Conservation (phyloP, 75 land plant species). For the Pinus albicaulis region DNA sequence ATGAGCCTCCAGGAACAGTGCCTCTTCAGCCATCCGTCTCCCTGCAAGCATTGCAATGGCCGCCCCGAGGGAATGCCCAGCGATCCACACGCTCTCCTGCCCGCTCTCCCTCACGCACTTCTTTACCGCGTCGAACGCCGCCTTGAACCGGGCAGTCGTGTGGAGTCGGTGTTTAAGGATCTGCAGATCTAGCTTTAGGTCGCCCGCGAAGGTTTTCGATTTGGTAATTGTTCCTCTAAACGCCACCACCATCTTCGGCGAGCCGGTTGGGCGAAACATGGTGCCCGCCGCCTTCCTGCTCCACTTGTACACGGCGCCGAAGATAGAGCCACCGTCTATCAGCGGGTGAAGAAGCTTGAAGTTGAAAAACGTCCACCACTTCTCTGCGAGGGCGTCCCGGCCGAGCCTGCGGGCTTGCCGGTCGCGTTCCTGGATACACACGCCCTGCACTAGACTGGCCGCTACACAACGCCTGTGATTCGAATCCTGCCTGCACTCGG, state of each 20-base stretch:
- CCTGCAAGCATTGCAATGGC: conserved; percentile 57
- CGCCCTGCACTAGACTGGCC: conserved; percentile 69
- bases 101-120: conserved; percentile 20
- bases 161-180: conserved; percentile 40
- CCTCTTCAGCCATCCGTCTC: conserved; percentile 30
- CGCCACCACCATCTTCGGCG: conserved; percentile 45
- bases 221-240: conserved; percentile 57
- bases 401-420: conserved; percentile 44
- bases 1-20: conserved; percentile 33
- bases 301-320: conserved; percentile 58
- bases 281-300: conserved; percentile 1
- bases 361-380: conserved; percentile 64
- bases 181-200: conserved; percentile 34
- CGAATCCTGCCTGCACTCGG: conserved; percentile 23
- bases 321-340: conserved; percentile 40
- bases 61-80: conserved; percentile 73
- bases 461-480: conserved; percentile 55
- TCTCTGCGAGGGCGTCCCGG: conserved; percentile 43
- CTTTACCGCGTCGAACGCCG: conserved; percentile 32
- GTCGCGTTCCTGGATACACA: conserved; percentile 55
- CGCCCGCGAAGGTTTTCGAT: conserved; percentile 23
- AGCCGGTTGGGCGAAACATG: background rate
- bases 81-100: conserved; percentile 36
- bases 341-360: conserved; percentile 35
- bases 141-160: conserved; percentile 36